Conservation (phyloP, 305 asterid genomes). For the Fraxinus sp. region DNA sequence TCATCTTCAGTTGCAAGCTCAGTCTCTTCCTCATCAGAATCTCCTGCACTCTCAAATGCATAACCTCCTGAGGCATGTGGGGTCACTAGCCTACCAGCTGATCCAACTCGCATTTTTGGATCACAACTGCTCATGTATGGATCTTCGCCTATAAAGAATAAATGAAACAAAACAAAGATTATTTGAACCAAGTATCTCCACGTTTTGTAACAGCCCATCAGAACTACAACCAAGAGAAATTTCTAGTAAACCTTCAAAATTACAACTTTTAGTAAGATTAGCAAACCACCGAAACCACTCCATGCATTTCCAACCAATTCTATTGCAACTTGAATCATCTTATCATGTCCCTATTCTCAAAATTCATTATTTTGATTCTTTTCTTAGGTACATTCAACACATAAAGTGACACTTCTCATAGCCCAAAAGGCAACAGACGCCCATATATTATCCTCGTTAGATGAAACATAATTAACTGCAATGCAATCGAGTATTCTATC, state of each 20-base stretch:
- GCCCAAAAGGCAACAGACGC: neutral
- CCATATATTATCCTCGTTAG: neutral
- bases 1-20: slow-evolving; percentile 50
- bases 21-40: slow-evolving; percentile 64
- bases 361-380: neutral
- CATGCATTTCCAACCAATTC: neutral
- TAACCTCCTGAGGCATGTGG: slow-evolving; percentile 58
- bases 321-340: neutral
- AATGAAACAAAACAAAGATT: slow-evolving; percentile 13
- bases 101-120: slow-evolving; percentile 50
- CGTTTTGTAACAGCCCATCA: neutral
- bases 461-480: slow-evolving; percentile 6
- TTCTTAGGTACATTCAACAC: neutral
- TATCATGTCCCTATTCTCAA: neutral
- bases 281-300: neutral
- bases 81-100: slow-evolving; percentile 61
- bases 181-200: neutral
- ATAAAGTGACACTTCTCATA: neutral
- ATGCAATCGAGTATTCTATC: neutral
- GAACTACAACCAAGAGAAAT: slow-evolving; percentile 3
- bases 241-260: slow-evolving; percentile 8
- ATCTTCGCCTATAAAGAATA: slow-evolving; percentile 46
- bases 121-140: slow-evolving; percentile 36
- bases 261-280: slow-evolving; percentile 1
- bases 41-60: slow-evolving; percentile 64